Conservation (phyloP, 2,329 filamentous ascomycete genomes). For the Claviceps fusiformis region DNA sequence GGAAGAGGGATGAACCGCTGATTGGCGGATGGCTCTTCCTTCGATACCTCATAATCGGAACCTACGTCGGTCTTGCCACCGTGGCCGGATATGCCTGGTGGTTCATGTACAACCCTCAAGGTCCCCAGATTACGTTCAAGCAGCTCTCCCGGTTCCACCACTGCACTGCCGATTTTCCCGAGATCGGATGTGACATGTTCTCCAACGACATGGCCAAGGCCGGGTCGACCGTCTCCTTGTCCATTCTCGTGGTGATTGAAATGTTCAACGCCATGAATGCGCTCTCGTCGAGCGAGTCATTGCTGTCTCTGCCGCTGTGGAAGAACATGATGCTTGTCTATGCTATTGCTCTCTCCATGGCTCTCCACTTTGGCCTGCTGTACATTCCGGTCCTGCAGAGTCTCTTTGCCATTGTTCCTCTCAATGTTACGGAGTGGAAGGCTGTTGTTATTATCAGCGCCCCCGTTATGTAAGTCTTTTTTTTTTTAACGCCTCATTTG, state of each 20-base stretch:
- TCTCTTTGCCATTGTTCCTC: constrained; percentile 80
- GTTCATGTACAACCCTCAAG: constrained; percentile 91
- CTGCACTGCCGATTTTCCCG: constrained; percentile 72
- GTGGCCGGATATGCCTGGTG: constrained; percentile 99
- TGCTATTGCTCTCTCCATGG: constrained; percentile 86
- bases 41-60: constrained; percentile 91
- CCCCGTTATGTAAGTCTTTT: constrained; percentile 69
- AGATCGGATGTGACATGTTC: constrained; percentile 91
- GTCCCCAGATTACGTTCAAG: constrained; percentile 82
- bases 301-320: constrained; percentile 91
- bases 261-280: constrained; percentile 99
- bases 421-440: constrained; percentile 81
- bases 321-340: constrained; percentile 97
- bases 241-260: constrained; percentile 89
- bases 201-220: constrained; percentile 71
- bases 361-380: constrained; percentile 81
- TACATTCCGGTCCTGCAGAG: constrained; percentile 82
- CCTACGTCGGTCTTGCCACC: constrained; percentile 86
- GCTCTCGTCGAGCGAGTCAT: constrained; percentile 84
- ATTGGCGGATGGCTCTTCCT: constrained; percentile 96
- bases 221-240: constrained; percentile 85
- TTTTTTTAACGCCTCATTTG: neutral
- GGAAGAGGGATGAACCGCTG: constrained; percentile 84
- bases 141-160: constrained; percentile 89
- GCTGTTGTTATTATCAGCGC: constrained; percentile 79